phyloP scores from a whole-genome alignment of 495 filamentous ascomycete species.

The Daldinia childiae region DNA sequence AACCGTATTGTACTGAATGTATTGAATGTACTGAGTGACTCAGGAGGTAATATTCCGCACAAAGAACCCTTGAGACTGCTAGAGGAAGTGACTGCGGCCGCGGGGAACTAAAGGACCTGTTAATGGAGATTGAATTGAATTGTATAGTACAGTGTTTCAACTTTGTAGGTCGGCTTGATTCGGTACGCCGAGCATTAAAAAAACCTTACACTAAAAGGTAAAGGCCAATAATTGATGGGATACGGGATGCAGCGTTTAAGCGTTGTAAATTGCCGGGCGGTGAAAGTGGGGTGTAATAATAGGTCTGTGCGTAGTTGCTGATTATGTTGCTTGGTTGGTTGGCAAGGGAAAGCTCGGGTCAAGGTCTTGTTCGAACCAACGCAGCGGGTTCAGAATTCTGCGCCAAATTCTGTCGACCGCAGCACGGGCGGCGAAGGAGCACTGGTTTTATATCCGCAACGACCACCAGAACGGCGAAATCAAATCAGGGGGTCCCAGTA shows the following conservation, averaged over 20 bases:
- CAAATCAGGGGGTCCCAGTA: constrained; percentile 37
- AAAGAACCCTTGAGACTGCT: not conserved
- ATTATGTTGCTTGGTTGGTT: constrained; percentile 10
- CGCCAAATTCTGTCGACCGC: constrained; percentile 26
- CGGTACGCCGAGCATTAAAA: constrained; percentile 7
- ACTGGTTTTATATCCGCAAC: constrained; percentile 48
- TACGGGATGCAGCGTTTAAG: constrained; percentile 13
- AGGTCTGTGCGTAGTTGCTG: constrained; percentile 16
- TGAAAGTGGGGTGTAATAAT: constrained; percentile 45
- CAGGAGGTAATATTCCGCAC: constrained; percentile 7
- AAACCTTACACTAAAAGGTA: not conserved
- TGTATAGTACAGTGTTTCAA: constrained; percentile 15
- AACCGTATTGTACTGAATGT: constrained; percentile 3
- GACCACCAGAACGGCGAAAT: constrained; percentile 30
- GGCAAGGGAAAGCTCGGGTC: constrained; percentile 21
- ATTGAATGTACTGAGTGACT: constrained; percentile 4
- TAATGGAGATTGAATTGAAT: constrained; percentile 1
- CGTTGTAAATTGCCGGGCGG: constrained; percentile 50
- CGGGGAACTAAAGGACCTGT: not conserved
- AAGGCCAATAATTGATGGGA: not conserved
- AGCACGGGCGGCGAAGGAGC: constrained; percentile 42
- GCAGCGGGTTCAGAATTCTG: constrained; percentile 28
- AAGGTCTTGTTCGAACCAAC: constrained; percentile 18
- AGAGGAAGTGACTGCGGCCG: not conserved
- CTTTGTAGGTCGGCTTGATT: constrained; percentile 19